Percentiles rank a stretch among this genome's conserved stretches.
Evolutionary conservation across 352 stramenopile genomes (phyloP).

Genomic region (Pythium graminicola): DNA sequence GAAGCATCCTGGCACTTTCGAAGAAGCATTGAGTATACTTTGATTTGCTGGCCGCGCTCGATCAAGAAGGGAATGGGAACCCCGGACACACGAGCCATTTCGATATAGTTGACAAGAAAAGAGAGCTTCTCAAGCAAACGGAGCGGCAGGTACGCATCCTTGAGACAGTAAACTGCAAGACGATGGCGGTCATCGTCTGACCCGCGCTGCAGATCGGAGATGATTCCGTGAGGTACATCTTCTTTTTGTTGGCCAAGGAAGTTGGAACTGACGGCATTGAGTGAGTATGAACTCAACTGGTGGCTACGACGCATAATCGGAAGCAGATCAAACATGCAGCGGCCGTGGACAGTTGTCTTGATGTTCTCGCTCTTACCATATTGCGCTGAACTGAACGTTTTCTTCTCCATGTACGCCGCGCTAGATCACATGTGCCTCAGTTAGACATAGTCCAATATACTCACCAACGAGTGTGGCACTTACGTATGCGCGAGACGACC

Average conservation of each 20-base stretch:
- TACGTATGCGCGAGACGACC: slow-evolving; percentile 86
- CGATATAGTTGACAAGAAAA: slow-evolving; percentile 99
- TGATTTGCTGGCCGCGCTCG: slow-evolving; percentile 97
- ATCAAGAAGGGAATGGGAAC: slow-evolving; percentile 98
- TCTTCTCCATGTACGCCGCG: slow-evolving; percentile 92
- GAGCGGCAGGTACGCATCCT: slow-evolving; percentile 96
- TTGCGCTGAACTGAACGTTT: slow-evolving; percentile 96
- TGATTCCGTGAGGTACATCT: slow-evolving; percentile 99
- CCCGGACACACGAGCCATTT: slow-evolving; percentile 99
- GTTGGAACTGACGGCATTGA: slow-evolving; percentile 97
- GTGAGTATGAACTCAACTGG: slow-evolving; percentile 98
- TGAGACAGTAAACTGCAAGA: slow-evolving; percentile 99
- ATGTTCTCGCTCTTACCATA: slow-evolving; percentile 98
- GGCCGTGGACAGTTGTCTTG: slow-evolving; percentile 97
- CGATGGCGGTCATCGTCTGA: slow-evolving; percentile 96
- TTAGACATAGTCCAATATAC: background rate
- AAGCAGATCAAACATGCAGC: slow-evolving; percentile 98
- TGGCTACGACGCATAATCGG: slow-evolving; percentile 99
- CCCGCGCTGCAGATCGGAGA: slow-evolving; percentile 91
- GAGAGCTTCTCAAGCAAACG: slow-evolving; percentile 98
- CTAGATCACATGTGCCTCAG: background rate
- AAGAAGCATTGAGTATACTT: slow-evolving; percentile 98
- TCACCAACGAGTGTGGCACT: slow-evolving; percentile 12
- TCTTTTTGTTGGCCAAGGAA: slow-evolving; percentile 99
- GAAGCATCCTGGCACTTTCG: slow-evolving; percentile 93